Percentiles rank a stretch among this genome's conserved stretches.
Evolutionary conservation across 768 basidiomycete genomes (phyloP).

Genomic region (Mycena polygramma): DNA sequence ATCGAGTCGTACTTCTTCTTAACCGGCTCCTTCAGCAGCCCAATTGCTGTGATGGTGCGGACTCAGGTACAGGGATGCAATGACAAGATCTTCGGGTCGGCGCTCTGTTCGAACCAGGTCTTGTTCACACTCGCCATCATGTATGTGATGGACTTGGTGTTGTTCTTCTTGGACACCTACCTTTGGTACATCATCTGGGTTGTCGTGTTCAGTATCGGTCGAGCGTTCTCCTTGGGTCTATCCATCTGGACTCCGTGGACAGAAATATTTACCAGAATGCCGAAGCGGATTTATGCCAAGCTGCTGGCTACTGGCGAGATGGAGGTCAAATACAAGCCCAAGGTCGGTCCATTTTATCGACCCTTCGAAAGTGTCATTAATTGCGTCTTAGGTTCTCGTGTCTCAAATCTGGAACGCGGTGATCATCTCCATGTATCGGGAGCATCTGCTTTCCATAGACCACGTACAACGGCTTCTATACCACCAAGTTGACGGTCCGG

Average conservation of each 20-base stretch:
- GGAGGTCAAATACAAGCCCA: conserved; percentile 99
- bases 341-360: conserved; percentile 59
- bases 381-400: conserved; percentile 77
- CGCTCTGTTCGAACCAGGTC: conserved; percentile 92
- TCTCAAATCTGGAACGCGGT: conserved; percentile 99
- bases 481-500: conserved; percentile 93
- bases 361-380: conserved; percentile 2
- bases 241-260: conserved; percentile 99
- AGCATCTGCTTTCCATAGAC: conserved; percentile 97
- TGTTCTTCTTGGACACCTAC: conserved; percentile 99
- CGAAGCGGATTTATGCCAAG: conserved; percentile 99
- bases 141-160: conserved; percentile 97
- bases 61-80: conserved; percentile 93
- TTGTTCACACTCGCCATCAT: conserved; percentile 96
- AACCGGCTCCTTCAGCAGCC: conserved; percentile 95
- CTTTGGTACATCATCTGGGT: conserved; percentile 99
- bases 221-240: conserved; percentile 92
- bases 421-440: conserved; percentile 99
- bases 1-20: conserved; percentile 98
- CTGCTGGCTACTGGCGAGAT: conserved; percentile 95
- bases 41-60: conserved; percentile 96
- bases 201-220: conserved; percentile 91
- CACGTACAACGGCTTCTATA: conserved; percentile 98
- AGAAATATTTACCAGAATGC: conserved; percentile 95
- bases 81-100: conserved; percentile 85